phyloP scores from a whole-genome alignment of 768 basidiomycete genomes.

The Exsudoporus frostii region DNA sequence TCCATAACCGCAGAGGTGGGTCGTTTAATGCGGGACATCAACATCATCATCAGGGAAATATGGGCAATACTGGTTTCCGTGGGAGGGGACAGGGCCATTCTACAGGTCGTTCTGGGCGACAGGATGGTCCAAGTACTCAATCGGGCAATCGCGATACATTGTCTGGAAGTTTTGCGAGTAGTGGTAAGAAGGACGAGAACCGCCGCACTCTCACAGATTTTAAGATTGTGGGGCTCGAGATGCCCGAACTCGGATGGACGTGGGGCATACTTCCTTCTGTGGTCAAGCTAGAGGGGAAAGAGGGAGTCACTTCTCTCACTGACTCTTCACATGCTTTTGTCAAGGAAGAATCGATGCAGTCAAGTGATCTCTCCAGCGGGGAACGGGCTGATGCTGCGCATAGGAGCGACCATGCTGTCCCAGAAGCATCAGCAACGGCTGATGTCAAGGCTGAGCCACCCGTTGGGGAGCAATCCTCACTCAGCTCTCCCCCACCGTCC shows the following conservation, averaged over 20 bases:
- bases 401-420: slow-evolving; percentile 19
- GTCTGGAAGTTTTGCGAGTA: slow-evolving; percentile 41
- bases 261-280: slow-evolving; percentile 66
- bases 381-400: slow-evolving; percentile 18
- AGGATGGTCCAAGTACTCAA: slow-evolving; percentile 32
- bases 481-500: slow-evolving; percentile 57
- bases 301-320: slow-evolving; percentile 29
- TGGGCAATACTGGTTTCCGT: slow-evolving; percentile 47
- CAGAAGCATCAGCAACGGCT: slow-evolving; percentile 30
- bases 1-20: slow-evolving; percentile 61
- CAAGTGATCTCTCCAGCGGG: slow-evolving; percentile 17
- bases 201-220: slow-evolving; percentile 95
- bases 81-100: slow-evolving; percentile 60
- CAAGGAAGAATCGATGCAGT: slow-evolving; percentile 32
- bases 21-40: slow-evolving; percentile 54
- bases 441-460: slow-evolving; percentile 32
- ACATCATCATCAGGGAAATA: slow-evolving; percentile 34
- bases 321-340: slow-evolving; percentile 31
- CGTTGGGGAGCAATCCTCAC: slow-evolving; percentile 28
- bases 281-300: slow-evolving; percentile 38
- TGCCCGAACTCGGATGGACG: slow-evolving; percentile 78
- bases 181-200: slow-evolving; percentile 84
- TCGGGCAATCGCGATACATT: slow-evolving; percentile 51
- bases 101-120: slow-evolving; percentile 37
- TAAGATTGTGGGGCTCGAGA: slow-evolving; percentile 89